Conservation (phyloP, 2,329 filamentous ascomycete genomes). For the Scytalidium lignicola region DNA sequence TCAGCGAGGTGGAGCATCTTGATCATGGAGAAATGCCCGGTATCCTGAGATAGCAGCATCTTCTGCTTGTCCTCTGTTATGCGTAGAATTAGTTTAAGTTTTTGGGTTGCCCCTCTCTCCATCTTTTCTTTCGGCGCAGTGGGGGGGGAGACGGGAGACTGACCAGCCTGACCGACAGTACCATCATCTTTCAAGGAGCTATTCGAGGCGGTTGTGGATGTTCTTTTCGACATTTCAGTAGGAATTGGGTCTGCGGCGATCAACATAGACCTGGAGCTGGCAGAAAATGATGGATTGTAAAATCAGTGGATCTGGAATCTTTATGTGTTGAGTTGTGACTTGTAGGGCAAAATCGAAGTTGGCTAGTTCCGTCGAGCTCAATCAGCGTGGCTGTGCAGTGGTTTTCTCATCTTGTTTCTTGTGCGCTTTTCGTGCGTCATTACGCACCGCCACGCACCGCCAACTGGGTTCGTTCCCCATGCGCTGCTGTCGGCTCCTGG, state of each 20-base stretch:
- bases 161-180: conserved; percentile 37
- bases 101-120: background rate
- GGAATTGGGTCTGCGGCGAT: background rate
- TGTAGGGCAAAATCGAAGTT: background rate
- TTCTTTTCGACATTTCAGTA: conserved; percentile 58
- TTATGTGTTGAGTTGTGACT: background rate
- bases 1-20: conserved; percentile 73
- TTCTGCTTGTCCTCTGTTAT: conserved; percentile 71
- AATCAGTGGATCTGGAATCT: background rate
- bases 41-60: conserved; percentile 62
- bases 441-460: background rate
- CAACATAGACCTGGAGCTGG: background rate
- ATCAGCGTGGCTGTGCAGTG: background rate
- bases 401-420: background rate
- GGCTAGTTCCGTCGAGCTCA: background rate
- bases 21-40: conserved; percentile 68
- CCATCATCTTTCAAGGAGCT: conserved; percentile 39
- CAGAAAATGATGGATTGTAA: background rate
- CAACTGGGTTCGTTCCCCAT: background rate
- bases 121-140: background rate
- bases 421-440: background rate
- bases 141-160: conserved; percentile 17
- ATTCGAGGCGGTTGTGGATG: conserved; percentile 41
- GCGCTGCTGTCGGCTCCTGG: background rate
- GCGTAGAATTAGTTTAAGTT: background rate